A percentile compares a stretch with the other conserved stretches of the same genome.
Conservation (phyloP, 2,329 filamentous ascomycete species). For the Fusarium newnesense region DNA sequence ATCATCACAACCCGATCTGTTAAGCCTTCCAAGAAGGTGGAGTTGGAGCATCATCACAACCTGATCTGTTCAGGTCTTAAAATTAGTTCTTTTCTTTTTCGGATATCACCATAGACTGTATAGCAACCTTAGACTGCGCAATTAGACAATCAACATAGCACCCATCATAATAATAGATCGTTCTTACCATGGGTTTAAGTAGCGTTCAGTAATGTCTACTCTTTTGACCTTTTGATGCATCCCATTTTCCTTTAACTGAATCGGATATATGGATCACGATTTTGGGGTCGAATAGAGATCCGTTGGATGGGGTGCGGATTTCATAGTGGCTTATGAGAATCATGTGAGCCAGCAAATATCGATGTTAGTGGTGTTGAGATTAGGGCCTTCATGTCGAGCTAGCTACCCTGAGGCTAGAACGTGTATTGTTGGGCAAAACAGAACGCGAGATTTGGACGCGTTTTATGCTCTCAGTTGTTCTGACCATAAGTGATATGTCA, state of each 20-base stretch:
- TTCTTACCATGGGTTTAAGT: background rate
- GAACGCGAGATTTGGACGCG: background rate
- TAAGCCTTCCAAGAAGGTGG: constrained; percentile 60
- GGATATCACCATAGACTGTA: constrained; percentile 3
- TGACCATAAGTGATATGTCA: too few species aligned
- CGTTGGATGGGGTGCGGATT: fast-evolving
- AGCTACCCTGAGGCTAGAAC: background rate
- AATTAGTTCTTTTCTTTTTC: background rate
- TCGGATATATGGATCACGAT: background rate
- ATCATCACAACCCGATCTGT: background rate
- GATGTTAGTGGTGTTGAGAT: background rate
- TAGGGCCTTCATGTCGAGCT: fast-evolving
- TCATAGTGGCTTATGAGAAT: background rate
- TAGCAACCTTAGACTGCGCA: background rate
- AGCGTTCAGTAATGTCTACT: background rate
- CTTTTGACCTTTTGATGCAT: too few species aligned
- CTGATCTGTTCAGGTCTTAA: background rate
- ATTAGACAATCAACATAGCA: background rate
- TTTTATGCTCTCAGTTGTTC: fast-evolving
- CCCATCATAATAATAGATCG: background rate
- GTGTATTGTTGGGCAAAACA: background rate
- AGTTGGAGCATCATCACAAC: constrained; percentile 29
- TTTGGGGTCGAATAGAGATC: background rate
- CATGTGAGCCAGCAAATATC: too few species aligned
- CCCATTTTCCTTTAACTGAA: background rate